A percentile compares a stretch with the other conserved stretches of the same genome.
Conservation (phyloP, 805 yeast genomes). For the Geotrichum ghanense region DNA sequence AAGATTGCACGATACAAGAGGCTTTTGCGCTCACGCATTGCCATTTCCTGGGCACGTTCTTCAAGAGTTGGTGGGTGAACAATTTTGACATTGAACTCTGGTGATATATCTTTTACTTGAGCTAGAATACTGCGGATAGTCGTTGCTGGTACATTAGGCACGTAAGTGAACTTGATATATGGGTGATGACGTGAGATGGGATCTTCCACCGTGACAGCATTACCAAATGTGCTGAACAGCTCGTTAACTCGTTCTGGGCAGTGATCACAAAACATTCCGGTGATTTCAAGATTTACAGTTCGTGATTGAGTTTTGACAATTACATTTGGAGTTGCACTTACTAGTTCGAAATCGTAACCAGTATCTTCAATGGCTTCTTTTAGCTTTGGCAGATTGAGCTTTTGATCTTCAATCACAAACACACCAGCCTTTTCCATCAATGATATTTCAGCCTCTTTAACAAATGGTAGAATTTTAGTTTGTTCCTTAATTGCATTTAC, state of each 20-base stretch:
- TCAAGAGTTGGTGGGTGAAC: constrained; percentile 48
- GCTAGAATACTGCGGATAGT: constrained; percentile 45
- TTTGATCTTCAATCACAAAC: constrained; percentile 37
- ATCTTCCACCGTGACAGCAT: constrained; percentile 40
- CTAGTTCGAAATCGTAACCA: constrained; percentile 49
- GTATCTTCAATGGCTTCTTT: constrained; percentile 47
- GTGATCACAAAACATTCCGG: constrained; percentile 60
- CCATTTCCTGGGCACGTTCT: constrained; percentile 44
- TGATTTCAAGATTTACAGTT: constrained; percentile 42
- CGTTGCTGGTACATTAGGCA: constrained; percentile 42
- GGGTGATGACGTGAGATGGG: constrained; percentile 46
- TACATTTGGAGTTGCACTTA: constrained; percentile 32
- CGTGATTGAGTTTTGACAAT: constrained; percentile 41
- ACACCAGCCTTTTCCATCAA: constrained; percentile 50
- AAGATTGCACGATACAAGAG: constrained; percentile 37
- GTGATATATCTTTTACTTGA: constrained; percentile 36
- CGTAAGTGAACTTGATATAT: constrained; percentile 49
- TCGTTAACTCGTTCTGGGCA: constrained; percentile 50
- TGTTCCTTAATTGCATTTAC: constrained; percentile 41
- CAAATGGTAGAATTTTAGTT: constrained; percentile 35
- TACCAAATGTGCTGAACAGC: constrained; percentile 42
- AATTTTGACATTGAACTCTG: constrained; percentile 40
- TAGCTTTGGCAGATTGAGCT: constrained; percentile 29
- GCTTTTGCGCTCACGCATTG: constrained; percentile 36
- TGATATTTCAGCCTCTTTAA: constrained; percentile 42